These are phyloP conservation scores for Cladosporium halotolerans DNA, from an alignment of 2,329 filamentous ascomycete genomes.

Conservation along the genomic window DNA sequence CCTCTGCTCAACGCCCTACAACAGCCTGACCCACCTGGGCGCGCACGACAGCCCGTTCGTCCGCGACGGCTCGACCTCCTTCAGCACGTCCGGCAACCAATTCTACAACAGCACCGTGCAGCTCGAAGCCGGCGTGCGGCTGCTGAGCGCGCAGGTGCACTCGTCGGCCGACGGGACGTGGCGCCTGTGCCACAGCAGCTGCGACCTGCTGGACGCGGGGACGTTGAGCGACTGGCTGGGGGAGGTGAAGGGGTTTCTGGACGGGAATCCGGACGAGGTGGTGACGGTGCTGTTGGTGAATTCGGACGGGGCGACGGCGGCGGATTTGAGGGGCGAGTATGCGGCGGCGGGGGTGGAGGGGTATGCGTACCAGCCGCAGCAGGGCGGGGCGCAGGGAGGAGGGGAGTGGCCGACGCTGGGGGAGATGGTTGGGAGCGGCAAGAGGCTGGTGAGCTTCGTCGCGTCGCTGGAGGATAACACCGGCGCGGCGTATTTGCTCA, in stretches of 20 bases:
- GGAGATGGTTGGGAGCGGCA: slow-evolving; percentile 36
- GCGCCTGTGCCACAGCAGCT: slow-evolving; percentile 58
- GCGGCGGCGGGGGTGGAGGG: slow-evolving; percentile 47
- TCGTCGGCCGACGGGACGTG: slow-evolving; percentile 26
- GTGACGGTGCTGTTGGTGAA: slow-evolving; percentile 26
- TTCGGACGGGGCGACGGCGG: slow-evolving; percentile 3
- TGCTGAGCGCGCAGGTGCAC: slow-evolving; percentile 60
- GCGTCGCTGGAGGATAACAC: slow-evolving; percentile 34
- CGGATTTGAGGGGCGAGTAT: slow-evolving; percentile 40
- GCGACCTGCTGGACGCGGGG: slow-evolving; percentile 48
- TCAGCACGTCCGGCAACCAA: slow-evolving; percentile 42
- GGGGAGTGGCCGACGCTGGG: slow-evolving; percentile 37
- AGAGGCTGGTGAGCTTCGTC: slow-evolving; percentile 38
- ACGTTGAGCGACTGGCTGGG: slow-evolving; percentile 49
- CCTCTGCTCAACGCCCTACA: slow-evolving; percentile 53
- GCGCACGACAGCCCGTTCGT: slow-evolving; percentile 59
- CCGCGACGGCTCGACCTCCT: not conserved
- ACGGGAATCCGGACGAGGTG: slow-evolving; percentile 28
- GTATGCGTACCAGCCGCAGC: slow-evolving; percentile 33
- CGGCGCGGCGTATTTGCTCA: slow-evolving; percentile 35
- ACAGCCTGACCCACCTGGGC: slow-evolving; percentile 55
- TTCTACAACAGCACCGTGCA: slow-evolving; percentile 53
- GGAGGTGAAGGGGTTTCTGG: slow-evolving; percentile 56
- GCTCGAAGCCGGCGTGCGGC: slow-evolving; percentile 56
- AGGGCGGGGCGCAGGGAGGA: slow-evolving; percentile 24